phyloP scores from a whole-genome alignment of 177 flowering plant genomes.

The Vitis hybrid region DNA sequence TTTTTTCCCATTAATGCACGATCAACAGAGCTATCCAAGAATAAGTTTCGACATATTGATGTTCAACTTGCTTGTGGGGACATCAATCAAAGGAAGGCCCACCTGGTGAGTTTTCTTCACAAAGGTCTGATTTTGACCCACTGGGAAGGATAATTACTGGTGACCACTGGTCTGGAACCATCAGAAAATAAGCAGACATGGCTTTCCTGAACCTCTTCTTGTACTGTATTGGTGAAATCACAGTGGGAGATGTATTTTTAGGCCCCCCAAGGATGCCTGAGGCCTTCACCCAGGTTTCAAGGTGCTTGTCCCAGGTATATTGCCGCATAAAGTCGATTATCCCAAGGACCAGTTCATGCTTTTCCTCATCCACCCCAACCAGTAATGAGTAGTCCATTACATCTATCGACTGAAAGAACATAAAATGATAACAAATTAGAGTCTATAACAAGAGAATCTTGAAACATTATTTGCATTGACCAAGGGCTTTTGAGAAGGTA shows the following conservation, averaged over 20 bases:
- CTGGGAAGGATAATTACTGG: slow-evolving; percentile 18
- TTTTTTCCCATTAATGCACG: too few relatives aligned
- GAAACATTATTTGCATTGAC: too few relatives aligned
- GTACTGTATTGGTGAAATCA: slow-evolving; percentile 36
- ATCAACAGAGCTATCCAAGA: too few relatives aligned
- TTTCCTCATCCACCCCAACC: slow-evolving; percentile 36
- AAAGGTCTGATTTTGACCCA: slow-evolving; percentile 23
- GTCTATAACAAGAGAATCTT: too few relatives aligned
- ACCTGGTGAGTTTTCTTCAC: slow-evolving; percentile 19
- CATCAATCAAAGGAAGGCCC: slow-evolving; percentile 1
- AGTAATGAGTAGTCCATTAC: slow-evolving; percentile 40
- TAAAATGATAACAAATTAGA: neutral
- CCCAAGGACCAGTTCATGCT: slow-evolving; percentile 34
- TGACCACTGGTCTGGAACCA: slow-evolving; percentile 36
- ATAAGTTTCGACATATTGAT: neutral
- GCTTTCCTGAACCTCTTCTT: slow-evolving; percentile 39
- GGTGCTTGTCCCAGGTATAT: slow-evolving; percentile 42
- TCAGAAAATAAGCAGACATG: slow-evolving; percentile 30
- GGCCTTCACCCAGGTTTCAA: slow-evolving; percentile 41
- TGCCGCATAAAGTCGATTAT: slow-evolving; percentile 39
- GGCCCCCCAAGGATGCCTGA: slow-evolving; percentile 33
- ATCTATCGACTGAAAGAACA: slow-evolving; percentile 21
- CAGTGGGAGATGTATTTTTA: slow-evolving; percentile 28
- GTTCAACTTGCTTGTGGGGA: neutral
- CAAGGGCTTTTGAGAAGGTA: too few relatives aligned